Conservation (phyloP, 306 rosid species). For the Arachis stenosperma region DNA sequence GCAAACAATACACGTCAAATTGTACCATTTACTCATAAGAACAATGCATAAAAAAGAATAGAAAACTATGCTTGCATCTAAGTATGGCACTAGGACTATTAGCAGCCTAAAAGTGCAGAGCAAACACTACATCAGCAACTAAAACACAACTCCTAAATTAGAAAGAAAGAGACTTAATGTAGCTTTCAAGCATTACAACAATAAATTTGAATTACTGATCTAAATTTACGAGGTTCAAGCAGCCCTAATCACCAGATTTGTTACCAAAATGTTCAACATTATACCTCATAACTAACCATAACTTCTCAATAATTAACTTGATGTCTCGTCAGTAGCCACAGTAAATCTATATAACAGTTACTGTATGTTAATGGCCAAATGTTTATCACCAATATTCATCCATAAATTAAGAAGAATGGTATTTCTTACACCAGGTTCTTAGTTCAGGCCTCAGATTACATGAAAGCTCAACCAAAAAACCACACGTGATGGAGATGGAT, state of each 20-base stretch:
- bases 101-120: constrained; percentile 9
- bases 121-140: background rate
- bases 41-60: background rate
- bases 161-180: background rate
- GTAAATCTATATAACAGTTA: background rate
- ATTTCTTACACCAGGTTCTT: background rate
- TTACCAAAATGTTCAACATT: background rate
- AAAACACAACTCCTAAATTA: background rate
- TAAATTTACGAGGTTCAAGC: background rate
- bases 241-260: constrained; percentile 20
- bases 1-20: background rate
- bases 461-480: background rate
- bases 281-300: background rate
- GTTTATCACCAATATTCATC: background rate
- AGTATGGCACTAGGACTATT: background rate
- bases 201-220: background rate
- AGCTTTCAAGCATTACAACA: background rate
- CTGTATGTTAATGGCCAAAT: background rate
- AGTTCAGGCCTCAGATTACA: background rate
- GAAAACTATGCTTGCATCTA: background rate
- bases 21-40: background rate
- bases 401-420: background rate
- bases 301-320: constrained; percentile 18
- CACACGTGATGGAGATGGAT: background rate
- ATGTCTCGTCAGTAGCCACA: background rate